A percentile compares a stretch with the other conserved stretches of the same genome.
phyloP scores from a whole-genome alignment of 1,284 basidiomycete species.

The Cutaneotrichosporon dermatis region DNA sequence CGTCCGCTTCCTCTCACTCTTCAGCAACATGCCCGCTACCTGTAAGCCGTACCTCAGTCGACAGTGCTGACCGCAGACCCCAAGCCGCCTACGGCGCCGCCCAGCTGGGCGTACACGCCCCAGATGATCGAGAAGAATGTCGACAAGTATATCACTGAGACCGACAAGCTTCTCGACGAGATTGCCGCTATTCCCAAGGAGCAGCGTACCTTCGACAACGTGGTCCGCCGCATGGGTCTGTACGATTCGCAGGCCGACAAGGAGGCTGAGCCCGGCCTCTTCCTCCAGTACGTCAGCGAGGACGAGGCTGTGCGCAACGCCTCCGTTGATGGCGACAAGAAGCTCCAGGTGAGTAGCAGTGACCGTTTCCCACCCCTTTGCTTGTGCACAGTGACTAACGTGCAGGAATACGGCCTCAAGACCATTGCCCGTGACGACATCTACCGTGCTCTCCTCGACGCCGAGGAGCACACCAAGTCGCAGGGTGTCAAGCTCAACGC shows the following conservation, averaged over 20 bases:
- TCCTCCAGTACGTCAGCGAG: conserved; percentile 19
- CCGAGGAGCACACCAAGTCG: conserved; percentile 10
- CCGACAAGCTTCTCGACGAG: conserved; percentile 9
- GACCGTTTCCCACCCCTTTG: not conserved
- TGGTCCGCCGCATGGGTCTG: conserved; percentile 12
- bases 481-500: conserved; percentile 13
- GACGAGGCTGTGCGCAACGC: conserved; percentile 17
- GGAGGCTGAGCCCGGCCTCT: conserved; percentile 7
- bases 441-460: conserved; percentile 18
- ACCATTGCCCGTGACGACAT: conserved; percentile 18
- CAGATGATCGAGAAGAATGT: conserved; percentile 5
- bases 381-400: not conserved
- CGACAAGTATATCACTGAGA: conserved; percentile 8
- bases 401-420: conserved; percentile 16
- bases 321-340: conserved; percentile 17
- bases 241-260: conserved; percentile 9
- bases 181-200: conserved; percentile 16
- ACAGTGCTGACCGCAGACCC: conserved; percentile 10
- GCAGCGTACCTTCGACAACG: conserved; percentile 19
- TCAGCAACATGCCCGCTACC: not conserved
- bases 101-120: conserved; percentile 15
- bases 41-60: not conserved
- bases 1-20: not conserved
- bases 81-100: conserved; percentile 16
- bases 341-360: conserved; percentile 7